Conservation (phyloP, 164 flowering plant species). For the Berberis vulgaris region DNA sequence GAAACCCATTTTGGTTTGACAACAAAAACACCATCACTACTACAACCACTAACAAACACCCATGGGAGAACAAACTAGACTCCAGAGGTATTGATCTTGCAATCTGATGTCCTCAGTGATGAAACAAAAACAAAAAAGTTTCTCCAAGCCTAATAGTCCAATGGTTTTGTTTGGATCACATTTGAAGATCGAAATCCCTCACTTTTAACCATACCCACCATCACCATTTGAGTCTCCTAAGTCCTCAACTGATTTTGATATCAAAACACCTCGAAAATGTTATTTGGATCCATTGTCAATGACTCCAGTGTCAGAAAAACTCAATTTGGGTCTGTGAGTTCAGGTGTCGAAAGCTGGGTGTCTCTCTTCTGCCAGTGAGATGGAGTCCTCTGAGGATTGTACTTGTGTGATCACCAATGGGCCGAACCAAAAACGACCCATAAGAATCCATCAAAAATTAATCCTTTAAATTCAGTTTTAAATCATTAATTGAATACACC, state of each 20-base stretch:
- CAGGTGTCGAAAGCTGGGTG: slow-evolving; percentile 27
- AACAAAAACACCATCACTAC: background rate
- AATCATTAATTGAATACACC: too few species aligned
- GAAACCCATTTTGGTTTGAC: slow-evolving; percentile 9
- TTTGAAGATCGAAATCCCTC: slow-evolving; percentile 61
- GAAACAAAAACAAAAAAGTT: slow-evolving; percentile 19
- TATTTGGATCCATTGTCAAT: slow-evolving; percentile 28
- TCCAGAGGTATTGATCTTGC: slow-evolving; percentile 53
- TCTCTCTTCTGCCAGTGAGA: slow-evolving; percentile 40
- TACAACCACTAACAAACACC: slow-evolving; percentile 10
- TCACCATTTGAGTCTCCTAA: slow-evolving; percentile 38
- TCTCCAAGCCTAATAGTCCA: slow-evolving; percentile 31
- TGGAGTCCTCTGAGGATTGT: slow-evolving; percentile 82
- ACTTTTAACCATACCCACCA: slow-evolving; percentile 25
- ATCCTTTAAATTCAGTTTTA: too few species aligned
- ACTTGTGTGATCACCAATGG: slow-evolving; percentile 69
- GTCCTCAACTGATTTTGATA: slow-evolving; percentile 40
- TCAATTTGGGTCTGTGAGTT: slow-evolving; percentile 25
- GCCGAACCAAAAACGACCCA: slow-evolving; percentile 73
- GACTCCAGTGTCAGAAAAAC: slow-evolving; percentile 18
- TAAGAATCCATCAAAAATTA: slow-evolving; percentile 4
- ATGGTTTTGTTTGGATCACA: slow-evolving; percentile 70
- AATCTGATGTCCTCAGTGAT: slow-evolving; percentile 50
- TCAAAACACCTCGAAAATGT: slow-evolving; percentile 32
- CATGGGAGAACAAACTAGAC: slow-evolving; percentile 31